Evolutionary conservation across 805 yeast genomes (phyloP).

Genomic region (Hemisphaericaspora nanyangensis): DNA sequence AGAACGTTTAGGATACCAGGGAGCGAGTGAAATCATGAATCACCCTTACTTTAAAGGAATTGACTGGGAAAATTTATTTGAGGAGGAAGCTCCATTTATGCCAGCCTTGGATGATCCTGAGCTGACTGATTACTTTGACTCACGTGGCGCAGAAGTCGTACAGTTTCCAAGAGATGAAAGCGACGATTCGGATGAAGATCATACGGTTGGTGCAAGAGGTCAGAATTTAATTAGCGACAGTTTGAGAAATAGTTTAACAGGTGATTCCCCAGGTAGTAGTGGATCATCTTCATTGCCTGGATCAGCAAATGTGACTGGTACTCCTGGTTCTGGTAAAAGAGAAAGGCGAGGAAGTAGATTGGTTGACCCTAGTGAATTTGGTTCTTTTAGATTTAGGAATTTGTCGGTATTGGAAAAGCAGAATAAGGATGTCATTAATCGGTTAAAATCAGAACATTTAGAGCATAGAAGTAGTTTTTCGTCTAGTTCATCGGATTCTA

Average conservation of each 20-base stretch:
- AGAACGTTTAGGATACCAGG: constrained; percentile 71
- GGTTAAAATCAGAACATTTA: constrained; percentile 79
- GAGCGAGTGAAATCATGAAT: constrained; percentile 70
- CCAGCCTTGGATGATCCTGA: constrained; percentile 80
- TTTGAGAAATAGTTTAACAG: constrained; percentile 1
- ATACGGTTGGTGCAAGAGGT: constrained; percentile 1
- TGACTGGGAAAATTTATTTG: constrained; percentile 71
- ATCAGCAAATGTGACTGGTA: neutral
- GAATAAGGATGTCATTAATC: constrained; percentile 84
- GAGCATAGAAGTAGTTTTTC: constrained; percentile 53
- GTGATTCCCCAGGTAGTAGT: constrained; percentile 1
- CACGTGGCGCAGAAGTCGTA: constrained; percentile 77
- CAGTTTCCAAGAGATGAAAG: constrained; percentile 53
- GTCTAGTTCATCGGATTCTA: constrained; percentile 43
- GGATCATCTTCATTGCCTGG: constrained; percentile 2
- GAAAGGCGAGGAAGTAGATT: constrained; percentile 73
- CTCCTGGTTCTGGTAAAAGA: constrained; percentile 30
- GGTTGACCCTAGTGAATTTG: constrained; percentile 78
- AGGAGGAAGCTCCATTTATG: constrained; percentile 74
- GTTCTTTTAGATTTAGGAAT: constrained; percentile 87
- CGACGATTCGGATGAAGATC: constrained; percentile 22
- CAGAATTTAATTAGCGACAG: constrained; percentile 7
- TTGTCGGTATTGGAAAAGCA: constrained; percentile 88
- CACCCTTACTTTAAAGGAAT: constrained; percentile 76
- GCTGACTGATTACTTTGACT: constrained; percentile 86